These are phyloP conservation scores for Backusella circina DNA, from an alignment of 192 early-diverging fungal species.

Conservation along the genomic window DNA sequence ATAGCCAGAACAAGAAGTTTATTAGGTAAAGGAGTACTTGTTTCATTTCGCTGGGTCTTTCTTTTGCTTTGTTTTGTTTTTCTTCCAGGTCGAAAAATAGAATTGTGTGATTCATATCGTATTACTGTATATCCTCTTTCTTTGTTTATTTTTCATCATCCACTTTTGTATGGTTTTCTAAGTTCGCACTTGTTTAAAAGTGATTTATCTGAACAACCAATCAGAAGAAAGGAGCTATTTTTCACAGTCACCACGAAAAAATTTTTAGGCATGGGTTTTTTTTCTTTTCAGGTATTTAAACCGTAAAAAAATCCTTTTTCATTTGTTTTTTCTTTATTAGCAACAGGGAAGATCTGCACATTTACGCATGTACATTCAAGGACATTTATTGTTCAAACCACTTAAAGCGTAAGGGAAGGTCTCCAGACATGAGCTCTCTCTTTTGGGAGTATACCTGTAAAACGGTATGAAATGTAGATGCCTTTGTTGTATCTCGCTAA, in stretches of 20 bases:
- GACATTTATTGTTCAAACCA: background rate
- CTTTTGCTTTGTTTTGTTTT: too few relatives aligned
- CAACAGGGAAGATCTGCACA: constrained; percentile 15
- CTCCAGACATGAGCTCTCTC: constrained; percentile 7
- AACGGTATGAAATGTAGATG: background rate
- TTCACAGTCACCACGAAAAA: background rate
- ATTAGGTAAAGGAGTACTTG: too few relatives aligned
- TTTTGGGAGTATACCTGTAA: background rate
- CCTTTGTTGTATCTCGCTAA: background rate
- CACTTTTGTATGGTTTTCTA: too few relatives aligned
- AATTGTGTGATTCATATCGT: too few relatives aligned
- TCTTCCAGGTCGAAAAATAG: too few relatives aligned
- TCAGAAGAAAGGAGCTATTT: background rate
- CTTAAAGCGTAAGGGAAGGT: constrained; percentile 18
- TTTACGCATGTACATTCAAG: constrained; percentile 8
- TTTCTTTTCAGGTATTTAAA: background rate
- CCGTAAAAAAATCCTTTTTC: background rate
- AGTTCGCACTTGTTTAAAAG: too few relatives aligned
- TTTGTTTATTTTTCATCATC: too few relatives aligned
- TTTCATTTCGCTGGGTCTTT: too few relatives aligned
- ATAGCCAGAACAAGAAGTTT: too few relatives aligned
- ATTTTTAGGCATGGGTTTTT: background rate
- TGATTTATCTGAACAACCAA: too few relatives aligned
- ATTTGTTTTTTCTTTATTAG: constrained; percentile 1
- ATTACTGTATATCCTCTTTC: too few relatives aligned